Conservation (phyloP, 495 filamentous ascomycete genomes). For the Aspergillus leporis region DNA sequence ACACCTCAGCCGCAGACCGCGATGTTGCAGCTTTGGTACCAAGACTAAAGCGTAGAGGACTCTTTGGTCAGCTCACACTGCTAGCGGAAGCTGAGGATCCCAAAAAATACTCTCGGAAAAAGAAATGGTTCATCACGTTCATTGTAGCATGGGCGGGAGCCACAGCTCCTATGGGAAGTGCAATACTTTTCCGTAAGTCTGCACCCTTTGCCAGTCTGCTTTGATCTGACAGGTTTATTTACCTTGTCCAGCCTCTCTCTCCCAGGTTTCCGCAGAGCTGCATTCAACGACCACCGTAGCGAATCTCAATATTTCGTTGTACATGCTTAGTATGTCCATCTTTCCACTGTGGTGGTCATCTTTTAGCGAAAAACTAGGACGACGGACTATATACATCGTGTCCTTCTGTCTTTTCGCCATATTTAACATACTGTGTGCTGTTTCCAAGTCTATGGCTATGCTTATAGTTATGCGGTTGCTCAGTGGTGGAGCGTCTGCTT, state of each 20-base stretch:
- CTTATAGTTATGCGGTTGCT: slow-evolving; percentile 82
- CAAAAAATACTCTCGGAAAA: slow-evolving; percentile 65
- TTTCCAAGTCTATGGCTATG: slow-evolving; percentile 78
- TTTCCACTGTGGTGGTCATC: slow-evolving; percentile 95
- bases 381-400: slow-evolving; percentile 80
- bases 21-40: slow-evolving; percentile 53
- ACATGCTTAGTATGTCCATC: slow-evolving; percentile 88
- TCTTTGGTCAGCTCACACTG: slow-evolving; percentile 70
- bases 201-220: neutral
- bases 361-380: slow-evolving; percentile 80
- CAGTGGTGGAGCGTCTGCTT: slow-evolving; percentile 80
- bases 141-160: slow-evolving; percentile 74
- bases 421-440: slow-evolving; percentile 71
- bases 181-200: slow-evolving; percentile 80
- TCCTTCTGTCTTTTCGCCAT: slow-evolving; percentile 82
- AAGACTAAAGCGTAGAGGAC: slow-evolving; percentile 66
- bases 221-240: neutral
- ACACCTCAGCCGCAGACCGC: slow-evolving; percentile 17
- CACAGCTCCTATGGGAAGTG: slow-evolving; percentile 80
- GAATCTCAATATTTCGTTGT: slow-evolving; percentile 82
- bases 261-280: slow-evolving; percentile 66
- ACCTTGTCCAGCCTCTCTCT: slow-evolving; percentile 61
- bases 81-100: slow-evolving; percentile 82
- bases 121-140: slow-evolving; percentile 85
- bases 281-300: slow-evolving; percentile 67